These are phyloP conservation scores for Cystobasidium sp. DNA, from an alignment of 1,284 basidiomycete genomes.

Conservation along the genomic window DNA sequence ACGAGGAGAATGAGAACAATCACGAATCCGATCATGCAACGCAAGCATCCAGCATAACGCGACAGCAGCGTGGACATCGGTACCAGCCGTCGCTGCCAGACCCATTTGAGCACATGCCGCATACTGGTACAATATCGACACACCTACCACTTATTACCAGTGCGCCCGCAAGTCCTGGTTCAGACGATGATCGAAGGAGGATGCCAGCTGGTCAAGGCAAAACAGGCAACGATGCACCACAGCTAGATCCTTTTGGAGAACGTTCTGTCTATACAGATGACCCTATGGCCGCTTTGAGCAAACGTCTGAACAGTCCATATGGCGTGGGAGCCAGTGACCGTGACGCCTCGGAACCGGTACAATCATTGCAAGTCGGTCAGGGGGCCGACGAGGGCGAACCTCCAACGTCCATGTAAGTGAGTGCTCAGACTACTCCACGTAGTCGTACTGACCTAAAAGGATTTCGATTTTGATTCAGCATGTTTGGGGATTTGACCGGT, in stretches of 20 bases:
- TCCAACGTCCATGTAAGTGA: slow-evolving; percentile 25
- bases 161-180: slow-evolving; percentile 12
- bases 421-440: neutral
- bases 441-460: neutral
- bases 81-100: slow-evolving; percentile 22
- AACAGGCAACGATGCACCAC: neutral
- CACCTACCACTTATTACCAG: slow-evolving; percentile 3
- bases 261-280: neutral
- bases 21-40: neutral
- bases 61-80: slow-evolving; percentile 1
- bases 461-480: slow-evolving; percentile 12
- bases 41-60: neutral
- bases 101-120: slow-evolving; percentile 22
- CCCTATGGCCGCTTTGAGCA: slow-evolving; percentile 15
- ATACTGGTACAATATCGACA: neutral
- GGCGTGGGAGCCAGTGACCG: neutral
- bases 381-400: neutral
- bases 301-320: slow-evolving; percentile 5
- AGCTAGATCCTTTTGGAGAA: neutral
- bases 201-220: neutral
- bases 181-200: neutral
- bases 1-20: neutral
- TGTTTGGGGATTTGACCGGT: neutral
- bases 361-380: neutral
- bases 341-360: neutral